Evolutionary conservation across 371 early-diverging fungal species (phyloP), one percentile per base, ranked within the genome.

Genomic region (Mortierella sp.): DNA sequence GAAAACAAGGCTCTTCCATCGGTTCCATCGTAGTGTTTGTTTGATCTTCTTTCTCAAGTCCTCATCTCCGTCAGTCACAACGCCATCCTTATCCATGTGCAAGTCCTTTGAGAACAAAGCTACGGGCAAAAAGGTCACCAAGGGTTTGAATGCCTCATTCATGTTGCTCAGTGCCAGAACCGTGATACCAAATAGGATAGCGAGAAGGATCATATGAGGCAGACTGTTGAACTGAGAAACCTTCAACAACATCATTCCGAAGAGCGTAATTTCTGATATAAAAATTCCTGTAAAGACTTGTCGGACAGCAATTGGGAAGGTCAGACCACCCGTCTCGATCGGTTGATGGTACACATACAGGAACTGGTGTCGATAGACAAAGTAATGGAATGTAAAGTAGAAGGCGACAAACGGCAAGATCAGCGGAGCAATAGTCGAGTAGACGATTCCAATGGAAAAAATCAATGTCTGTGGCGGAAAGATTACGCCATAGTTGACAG

Each of bases 291-390:
- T 83, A 66, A 87, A 91, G 19, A 90, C 82, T 64, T 94, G 93
- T 62, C 86, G 84, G 55, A 93, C 84, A 11, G 91, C 86, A 37
- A 85, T 68, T 3, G 92, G 91, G 77, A 91, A 93, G 43, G 89
- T 87, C 48, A 90, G 83, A 4, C 94, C 94, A 7, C 91, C 93
- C 0, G 91, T 85, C 57, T 88, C 86, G 65, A 86, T 86, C 58
- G 64, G 68, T 25, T 84, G 84, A 58, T 91, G 88, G 74, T 91
- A 93, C 5, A 94, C 89, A 60, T 93, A 93, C 72, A 92, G 71
- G 84, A 94, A 92, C 62, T 93, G 92, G 76, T 95, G 93, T 23
- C 87, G 81, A 75, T 94, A 95, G 18, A 94, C 93, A 63, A 93
- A 81, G 72, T 90, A 91, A 58, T 84, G 89, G 25, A 95, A 74